phyloP scores from a whole-genome alignment of 2,329 filamentous ascomycete genomes.

The Podosphaera aphanis region DNA sequence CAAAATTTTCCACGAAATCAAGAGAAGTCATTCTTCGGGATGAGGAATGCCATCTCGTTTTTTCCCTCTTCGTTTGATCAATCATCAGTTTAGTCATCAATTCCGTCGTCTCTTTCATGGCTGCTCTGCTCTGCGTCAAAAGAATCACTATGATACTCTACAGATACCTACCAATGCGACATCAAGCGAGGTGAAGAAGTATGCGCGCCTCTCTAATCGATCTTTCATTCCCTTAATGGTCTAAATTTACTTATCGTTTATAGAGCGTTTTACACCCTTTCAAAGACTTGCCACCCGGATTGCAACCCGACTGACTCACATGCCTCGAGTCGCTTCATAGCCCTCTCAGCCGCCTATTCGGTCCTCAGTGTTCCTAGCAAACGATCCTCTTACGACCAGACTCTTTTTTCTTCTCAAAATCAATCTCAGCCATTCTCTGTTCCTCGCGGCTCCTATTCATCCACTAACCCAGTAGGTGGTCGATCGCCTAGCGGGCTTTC shows the following conservation, averaged over 20 bases:
- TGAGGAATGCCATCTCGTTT: constrained; percentile 39
- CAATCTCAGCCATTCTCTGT: constrained; percentile 12
- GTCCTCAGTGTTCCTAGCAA: constrained; percentile 49
- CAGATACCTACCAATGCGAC: constrained; percentile 48
- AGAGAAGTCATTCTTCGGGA: constrained; percentile 15
- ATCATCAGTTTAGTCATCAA: constrained; percentile 5
- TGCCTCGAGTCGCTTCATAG: constrained; percentile 55
- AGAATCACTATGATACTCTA: constrained; percentile 70
- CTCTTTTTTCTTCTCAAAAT: constrained; percentile 22
- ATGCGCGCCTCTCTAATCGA: constrained; percentile 3
- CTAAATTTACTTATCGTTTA: not conserved
- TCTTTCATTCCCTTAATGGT: not conserved
- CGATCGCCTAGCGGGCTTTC: constrained; percentile 64
- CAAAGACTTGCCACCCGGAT: constrained; percentile 82
- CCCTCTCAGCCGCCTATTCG: constrained; percentile 65
- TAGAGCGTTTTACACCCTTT: constrained; percentile 70
- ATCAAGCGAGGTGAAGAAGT: constrained; percentile 67
- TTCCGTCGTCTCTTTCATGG: constrained; percentile 23
- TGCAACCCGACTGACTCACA: constrained; percentile 54
- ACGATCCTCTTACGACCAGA: constrained; percentile 60
- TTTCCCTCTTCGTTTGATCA: constrained; percentile 6
- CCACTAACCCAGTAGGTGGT: constrained; percentile 40
- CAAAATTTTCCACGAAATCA: too few relatives aligned
- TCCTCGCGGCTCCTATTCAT: constrained; percentile 28
- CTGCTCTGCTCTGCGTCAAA: constrained; percentile 20